These are phyloP conservation scores for Stramenopiles sp. DNA, from an alignment of 352 stramenopile species.

Conservation along the genomic window DNA sequence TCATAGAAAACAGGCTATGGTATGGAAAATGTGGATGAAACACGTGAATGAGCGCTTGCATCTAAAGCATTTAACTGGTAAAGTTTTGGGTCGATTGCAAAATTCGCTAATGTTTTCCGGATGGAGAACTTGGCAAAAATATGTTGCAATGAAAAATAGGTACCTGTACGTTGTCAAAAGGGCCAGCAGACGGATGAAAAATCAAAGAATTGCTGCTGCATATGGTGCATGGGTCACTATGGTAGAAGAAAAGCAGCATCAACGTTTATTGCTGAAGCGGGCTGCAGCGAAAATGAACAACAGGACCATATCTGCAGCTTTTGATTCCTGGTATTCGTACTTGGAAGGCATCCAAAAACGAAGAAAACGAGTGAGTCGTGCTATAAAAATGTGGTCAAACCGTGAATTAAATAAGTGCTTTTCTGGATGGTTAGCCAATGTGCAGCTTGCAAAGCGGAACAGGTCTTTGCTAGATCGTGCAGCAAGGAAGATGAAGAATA, in stretches of 20 bases:
- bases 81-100: constrained; percentile 1
- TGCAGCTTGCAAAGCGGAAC: background rate
- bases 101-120: background rate
- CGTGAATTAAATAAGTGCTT: background rate
- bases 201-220: background rate
- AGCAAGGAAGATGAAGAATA: background rate
- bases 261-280: background rate
- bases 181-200: constrained; percentile 7
- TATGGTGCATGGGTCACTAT: background rate
- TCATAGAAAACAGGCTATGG: background rate
- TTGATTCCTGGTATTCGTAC: background rate
- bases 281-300: background rate
- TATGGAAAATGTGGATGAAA: background rate
- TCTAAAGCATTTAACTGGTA: background rate
- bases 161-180: background rate
- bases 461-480: background rate
- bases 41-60: background rate
- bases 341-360: background rate
- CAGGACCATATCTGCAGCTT: background rate
- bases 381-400: constrained; percentile 6
- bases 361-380: background rate
- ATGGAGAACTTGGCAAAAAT: constrained; percentile 8
- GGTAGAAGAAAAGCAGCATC: background rate
- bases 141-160: constrained; percentile 9
- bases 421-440: background rate